Evolutionary conservation across 2,329 filamentous ascomycete species (phyloP).

Genomic region (Pyrenophora tritici-repentis): DNA sequence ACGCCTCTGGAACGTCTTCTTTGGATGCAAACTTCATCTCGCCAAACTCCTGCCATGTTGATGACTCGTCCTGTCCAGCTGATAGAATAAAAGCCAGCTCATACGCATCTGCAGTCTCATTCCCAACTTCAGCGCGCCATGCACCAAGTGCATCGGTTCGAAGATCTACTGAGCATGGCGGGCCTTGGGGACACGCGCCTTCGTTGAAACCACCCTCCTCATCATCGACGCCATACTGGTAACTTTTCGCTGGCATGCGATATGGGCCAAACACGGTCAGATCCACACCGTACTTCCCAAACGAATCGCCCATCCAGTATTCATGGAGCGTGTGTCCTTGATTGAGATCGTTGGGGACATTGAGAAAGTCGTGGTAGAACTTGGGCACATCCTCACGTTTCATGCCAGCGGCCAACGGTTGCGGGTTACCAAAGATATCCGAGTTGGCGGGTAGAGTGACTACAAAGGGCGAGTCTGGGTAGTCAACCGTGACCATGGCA

Average conservation of each 20-base stretch:
- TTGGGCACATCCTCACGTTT: conserved; percentile 54
- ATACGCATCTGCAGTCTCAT: conserved; percentile 54
- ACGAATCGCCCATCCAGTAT: conserved; percentile 64
- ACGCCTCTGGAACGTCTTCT: conserved; percentile 56
- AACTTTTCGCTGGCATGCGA: conserved; percentile 54
- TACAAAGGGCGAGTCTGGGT: conserved; percentile 56
- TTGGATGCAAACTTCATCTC: conserved; percentile 58
- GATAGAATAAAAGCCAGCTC: conserved; percentile 62
- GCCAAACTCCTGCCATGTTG: conserved; percentile 63
- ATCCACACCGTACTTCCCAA: conserved; percentile 59
- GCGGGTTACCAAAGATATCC: conserved; percentile 59
- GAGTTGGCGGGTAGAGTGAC: conserved; percentile 54
- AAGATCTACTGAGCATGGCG: conserved; percentile 54
- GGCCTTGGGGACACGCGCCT: conserved; percentile 53
- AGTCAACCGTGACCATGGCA: conserved; percentile 60
- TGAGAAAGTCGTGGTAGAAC: conserved; percentile 59
- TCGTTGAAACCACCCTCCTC: conserved; percentile 52
- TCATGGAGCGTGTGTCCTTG: conserved; percentile 60
- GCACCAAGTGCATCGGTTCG: conserved; percentile 56
- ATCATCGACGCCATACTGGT: conserved; percentile 58
- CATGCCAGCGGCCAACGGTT: conserved; percentile 50
- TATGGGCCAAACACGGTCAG: conserved; percentile 60
- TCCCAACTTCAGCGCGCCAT: conserved; percentile 59
- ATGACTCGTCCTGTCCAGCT: conserved; percentile 61
- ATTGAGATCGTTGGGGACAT: conserved; percentile 57